Evolutionary conservation across 306 rosid genomes (phyloP), one percentile per base, ranked within the genome.

Genomic region (Cicer cuneatum): DNA sequence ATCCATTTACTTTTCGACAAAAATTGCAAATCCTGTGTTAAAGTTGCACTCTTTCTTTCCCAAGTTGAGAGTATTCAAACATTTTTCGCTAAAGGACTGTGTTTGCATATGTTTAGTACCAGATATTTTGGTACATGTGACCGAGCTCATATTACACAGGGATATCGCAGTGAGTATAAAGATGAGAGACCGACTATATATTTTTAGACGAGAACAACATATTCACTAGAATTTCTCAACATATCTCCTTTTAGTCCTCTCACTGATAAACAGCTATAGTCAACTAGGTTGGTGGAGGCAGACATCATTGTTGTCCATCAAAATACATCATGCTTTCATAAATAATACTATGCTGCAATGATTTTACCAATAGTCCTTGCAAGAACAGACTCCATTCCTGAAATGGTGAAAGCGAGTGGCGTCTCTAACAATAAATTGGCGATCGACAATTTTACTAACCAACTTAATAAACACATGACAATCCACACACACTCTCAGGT

Each of bases 361-460:
- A 33, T 43, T 71, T 81, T 80, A 91, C 97, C 98, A 93, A 74
- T 87, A 93, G 75, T 91, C 97, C 76, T 82, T 91, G 85, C 98
- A 91, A 75, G 97, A 91, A 81, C 98, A 91, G 35, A 75, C 19
- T 5, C 98, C 98, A 29, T 89, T 77, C 59, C 82, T 81, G 73
- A 93, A 91, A 86, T 87, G 96, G 80, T 93, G 98, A 71, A 93
- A 93, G 62, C 97, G 92, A 51, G 94, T 88, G 12, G 97, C 89
- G 48, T 93, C 98, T 86, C 97, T 82, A 46, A 93, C 86, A 66
- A 92, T 82, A 71, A 91, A 87, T 64, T 79, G 85, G 11, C 94
- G 92, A 80, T 93, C 72, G 8, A 88, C 97, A 77, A 88, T 80
- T 77, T 72, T 86, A 87, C 98, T 91, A 29, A 90, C 91, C 82